phyloP scores from a whole-genome alignment of 1,284 basidiomycete genomes.

The Tylopilus orsonianus region DNA sequence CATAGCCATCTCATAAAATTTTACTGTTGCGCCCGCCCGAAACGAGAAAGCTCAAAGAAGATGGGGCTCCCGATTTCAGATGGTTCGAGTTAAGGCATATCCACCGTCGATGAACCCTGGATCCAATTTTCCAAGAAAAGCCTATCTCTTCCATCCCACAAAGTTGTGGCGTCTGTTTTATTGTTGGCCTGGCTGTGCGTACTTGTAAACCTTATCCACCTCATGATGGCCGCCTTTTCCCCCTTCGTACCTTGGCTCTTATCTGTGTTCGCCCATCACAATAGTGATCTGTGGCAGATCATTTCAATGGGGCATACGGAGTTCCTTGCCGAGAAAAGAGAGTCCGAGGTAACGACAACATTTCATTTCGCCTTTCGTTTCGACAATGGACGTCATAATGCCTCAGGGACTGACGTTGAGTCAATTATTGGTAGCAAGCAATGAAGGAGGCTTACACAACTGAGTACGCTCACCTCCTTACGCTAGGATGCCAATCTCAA shows the following conservation, averaged over 20 bases:
- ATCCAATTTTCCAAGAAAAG: constrained; percentile 17
- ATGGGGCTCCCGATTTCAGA: constrained; percentile 21
- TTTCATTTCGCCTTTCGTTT: constrained; percentile 12
- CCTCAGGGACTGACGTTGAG: constrained; percentile 18
- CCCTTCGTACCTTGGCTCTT: not conserved
- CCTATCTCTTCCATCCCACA: constrained; percentile 8
- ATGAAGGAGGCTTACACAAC: constrained; percentile 3
- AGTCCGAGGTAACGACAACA: not conserved
- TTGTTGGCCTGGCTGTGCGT: constrained; percentile 20
- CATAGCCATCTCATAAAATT: constrained; percentile 20
- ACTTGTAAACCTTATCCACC: constrained; percentile 27
- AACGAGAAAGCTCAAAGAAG: constrained; percentile 36
- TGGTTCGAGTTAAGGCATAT: constrained; percentile 7
- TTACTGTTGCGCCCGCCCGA: constrained; percentile 28
- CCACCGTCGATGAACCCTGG: constrained; percentile 8
- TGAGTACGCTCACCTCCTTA: constrained; percentile 7
- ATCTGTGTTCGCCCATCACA: not conserved
- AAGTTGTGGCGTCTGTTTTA: constrained; percentile 18
- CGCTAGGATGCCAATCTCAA: constrained; percentile 19
- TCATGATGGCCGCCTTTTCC: not conserved
- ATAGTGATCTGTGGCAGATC: not conserved
- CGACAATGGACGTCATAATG: constrained; percentile 3
- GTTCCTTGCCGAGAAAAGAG: not conserved
- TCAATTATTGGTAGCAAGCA: constrained; percentile 9
- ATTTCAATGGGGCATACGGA: not conserved